These are phyloP conservation scores for Penicillium sp. DNA, from an alignment of 2,329 filamentous ascomycete genomes.

Conservation along the genomic window DNA sequence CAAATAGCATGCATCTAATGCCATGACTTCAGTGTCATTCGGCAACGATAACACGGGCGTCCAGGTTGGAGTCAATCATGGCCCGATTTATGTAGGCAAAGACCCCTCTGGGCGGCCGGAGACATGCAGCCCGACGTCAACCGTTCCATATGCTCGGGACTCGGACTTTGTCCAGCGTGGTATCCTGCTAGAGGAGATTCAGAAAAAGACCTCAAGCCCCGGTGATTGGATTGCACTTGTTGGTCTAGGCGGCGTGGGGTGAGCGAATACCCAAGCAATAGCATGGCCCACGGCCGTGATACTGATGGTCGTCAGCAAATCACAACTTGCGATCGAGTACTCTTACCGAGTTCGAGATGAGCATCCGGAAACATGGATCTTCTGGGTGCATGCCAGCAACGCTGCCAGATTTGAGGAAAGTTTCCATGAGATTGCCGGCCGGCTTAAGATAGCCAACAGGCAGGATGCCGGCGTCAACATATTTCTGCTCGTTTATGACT, in stretches of 20 bases:
- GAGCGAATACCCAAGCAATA: neutral
- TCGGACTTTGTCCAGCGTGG: conserved; percentile 23
- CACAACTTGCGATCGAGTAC: neutral
- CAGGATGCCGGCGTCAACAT: conserved; percentile 34
- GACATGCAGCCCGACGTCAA: neutral
- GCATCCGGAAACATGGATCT: conserved; percentile 12
- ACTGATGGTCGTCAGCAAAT: neutral
- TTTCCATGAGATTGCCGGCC: conserved; percentile 36
- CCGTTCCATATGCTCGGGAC: conserved; percentile 7
- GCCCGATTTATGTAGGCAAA: neutral
- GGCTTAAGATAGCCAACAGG: conserved; percentile 30
- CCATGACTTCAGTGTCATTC: neutral
- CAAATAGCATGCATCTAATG: no score
- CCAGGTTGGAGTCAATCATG: neutral
- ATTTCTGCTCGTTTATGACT: conserved; percentile 29
- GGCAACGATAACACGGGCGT: neutral
- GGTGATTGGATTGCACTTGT: conserved; percentile 17
- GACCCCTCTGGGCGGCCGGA: neutral
- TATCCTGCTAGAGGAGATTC: conserved; percentile 25
- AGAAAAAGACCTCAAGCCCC: conserved; percentile 20
- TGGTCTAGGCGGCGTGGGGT: conserved; percentile 24
- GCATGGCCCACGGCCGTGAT: neutral
- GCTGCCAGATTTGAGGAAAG: conserved; percentile 36
- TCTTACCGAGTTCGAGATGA: neutral
- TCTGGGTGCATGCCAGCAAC: conserved; percentile 42